A percentile compares a stretch with the other conserved stretches of the same genome.
Conservation (phyloP, 306 rosid species). For the Cicer pinnatifidum region DNA sequence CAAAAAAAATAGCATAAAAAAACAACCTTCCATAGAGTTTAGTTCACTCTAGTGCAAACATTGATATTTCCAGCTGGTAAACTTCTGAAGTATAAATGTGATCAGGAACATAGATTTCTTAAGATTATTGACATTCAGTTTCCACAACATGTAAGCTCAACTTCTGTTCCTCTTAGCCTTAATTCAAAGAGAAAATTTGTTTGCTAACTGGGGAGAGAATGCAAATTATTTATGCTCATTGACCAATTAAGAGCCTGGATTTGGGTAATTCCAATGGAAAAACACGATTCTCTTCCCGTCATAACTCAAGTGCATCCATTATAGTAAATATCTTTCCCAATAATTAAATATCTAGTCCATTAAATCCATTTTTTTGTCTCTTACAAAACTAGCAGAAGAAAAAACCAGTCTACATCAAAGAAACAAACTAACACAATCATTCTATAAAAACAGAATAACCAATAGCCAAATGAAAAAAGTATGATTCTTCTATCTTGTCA, state of each 20-base stretch:
- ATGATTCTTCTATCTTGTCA: not conserved
- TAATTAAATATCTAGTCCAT: not conserved
- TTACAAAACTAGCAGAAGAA: not conserved
- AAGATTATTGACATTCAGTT: slow-evolving; percentile 18
- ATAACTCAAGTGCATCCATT: slow-evolving; percentile 25
- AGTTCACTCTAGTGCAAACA: slow-evolving; percentile 11
- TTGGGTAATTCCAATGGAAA: slow-evolving; percentile 12
- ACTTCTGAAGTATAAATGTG: slow-evolving; percentile 29
- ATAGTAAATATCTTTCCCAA: slow-evolving; percentile 7
- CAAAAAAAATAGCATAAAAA: not conserved
- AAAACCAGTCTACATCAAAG: not conserved
- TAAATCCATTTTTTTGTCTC: not conserved
- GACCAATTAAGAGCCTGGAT: slow-evolving; percentile 9
- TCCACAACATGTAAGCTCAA: not conserved
- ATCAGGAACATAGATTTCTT: slow-evolving; percentile 27
- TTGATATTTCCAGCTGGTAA: slow-evolving; percentile 8
- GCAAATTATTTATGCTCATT: slow-evolving; percentile 13
- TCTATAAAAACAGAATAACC: not conserved
- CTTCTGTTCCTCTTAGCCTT: slow-evolving; percentile 27
- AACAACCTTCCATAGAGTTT: not conserved
- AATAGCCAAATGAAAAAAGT: not conserved
- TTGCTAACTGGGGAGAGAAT: not conserved
- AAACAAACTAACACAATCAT: not conserved
- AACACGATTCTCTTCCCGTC: not conserved
- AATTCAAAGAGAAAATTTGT: not conserved